A percentile compares a stretch with the other conserved stretches of the same genome.
Conservation (phyloP, 805 yeast genomes). For the Kluyveromyces aestuarii region DNA sequence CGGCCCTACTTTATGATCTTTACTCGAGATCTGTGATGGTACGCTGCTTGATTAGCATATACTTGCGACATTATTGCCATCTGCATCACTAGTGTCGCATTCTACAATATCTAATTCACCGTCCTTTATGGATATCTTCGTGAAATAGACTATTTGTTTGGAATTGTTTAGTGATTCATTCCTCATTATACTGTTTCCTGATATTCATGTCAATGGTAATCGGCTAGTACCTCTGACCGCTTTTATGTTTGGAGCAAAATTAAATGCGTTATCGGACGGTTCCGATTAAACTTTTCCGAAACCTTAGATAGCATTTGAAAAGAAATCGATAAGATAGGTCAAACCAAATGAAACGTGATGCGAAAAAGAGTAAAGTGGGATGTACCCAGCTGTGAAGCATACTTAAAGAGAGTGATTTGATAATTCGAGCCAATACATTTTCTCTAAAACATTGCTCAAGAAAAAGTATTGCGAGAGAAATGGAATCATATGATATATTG, state of each 20-base stretch:
- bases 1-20: no score
- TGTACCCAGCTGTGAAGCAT: neutral
- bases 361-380: neutral
- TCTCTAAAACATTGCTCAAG: no score
- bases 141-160: no score
- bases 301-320: neutral
- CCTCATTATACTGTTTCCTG: neutral
- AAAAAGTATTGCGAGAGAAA: neutral
- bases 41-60: no score
- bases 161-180: no score
- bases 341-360: neutral
- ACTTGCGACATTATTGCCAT: no score
- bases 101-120: no score
- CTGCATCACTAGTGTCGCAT: no score
- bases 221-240: neutral
- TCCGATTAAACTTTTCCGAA: neutral
- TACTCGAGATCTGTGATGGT: no score
- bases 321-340: neutral
- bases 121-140: no score
- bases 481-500: conserved; percentile 11
- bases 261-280: no score
- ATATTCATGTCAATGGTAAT: neutral
- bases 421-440: no score
- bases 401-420: neutral
- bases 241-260: neutral